Conservation (phyloP, 768 basidiomycete genomes). For the Mycena latifolia region DNA sequence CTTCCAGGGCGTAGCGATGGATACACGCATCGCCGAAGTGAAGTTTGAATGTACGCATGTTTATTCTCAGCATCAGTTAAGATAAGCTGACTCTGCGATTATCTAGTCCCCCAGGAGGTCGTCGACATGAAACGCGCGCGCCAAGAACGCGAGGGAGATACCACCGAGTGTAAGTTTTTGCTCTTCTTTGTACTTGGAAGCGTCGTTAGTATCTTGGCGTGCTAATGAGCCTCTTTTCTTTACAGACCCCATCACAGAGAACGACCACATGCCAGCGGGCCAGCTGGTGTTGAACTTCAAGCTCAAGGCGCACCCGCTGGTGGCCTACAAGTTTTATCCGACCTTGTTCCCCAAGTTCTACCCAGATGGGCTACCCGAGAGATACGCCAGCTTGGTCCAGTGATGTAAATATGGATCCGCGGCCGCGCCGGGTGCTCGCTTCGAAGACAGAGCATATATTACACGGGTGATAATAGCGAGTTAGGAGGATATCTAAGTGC, state of each 20-base stretch:
- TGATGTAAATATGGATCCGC: background rate
- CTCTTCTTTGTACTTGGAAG: no score
- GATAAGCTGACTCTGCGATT: background rate
- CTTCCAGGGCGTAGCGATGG: slow-evolving; percentile 34
- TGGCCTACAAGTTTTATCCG: slow-evolving; percentile 66
- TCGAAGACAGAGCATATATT: no score
- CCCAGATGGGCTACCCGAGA: slow-evolving; percentile 62
- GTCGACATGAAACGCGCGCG: slow-evolving; percentile 58
- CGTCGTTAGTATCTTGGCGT: no score
- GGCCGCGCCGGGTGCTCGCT: no score
- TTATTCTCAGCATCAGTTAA: no score
- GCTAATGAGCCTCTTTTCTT: slow-evolving; percentile 55
- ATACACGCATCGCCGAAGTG: slow-evolving; percentile 25
- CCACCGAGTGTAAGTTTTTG: slow-evolving; percentile 54
- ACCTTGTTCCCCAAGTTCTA: slow-evolving; percentile 63
- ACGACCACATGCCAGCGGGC: slow-evolving; percentile 58
- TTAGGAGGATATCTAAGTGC: no score
- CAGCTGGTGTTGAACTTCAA: slow-evolving; percentile 65
- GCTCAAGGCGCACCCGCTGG: slow-evolving; percentile 70
- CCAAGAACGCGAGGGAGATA: slow-evolving; percentile 47
- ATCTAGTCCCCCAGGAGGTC: slow-evolving; percentile 63
- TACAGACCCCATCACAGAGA: no score
- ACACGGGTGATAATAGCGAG: no score
- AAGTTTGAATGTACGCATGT: slow-evolving; percentile 27
- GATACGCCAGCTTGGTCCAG: background rate